Evolutionary conservation across 169 alveolate genomes (phyloP), one percentile per base, ranked within the genome.

Genomic region (Eimeria sp.): DNA sequence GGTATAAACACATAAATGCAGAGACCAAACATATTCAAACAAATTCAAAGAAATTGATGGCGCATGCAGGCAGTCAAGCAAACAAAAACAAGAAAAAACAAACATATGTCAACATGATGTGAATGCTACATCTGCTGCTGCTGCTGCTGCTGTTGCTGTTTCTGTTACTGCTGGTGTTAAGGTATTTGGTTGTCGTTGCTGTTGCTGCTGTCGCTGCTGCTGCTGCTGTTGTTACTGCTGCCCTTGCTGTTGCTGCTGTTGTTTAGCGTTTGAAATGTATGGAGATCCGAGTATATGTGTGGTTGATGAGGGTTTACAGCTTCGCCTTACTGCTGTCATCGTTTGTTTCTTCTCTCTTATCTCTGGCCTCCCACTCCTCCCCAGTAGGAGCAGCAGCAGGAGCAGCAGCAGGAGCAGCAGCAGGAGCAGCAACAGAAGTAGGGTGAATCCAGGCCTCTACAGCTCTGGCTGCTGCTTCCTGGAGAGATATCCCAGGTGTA

Each of bases 321-420:
- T n/a, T 30, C 46, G 40, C 1, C 40, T 66, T 9, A 66, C 77
- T 8, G 27, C 77, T 66, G 77, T 66, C 77, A 6, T 76, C 85
- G 25, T 37, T 13, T 76, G 85, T 76, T 16, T 46, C 85, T 33
- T 46, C 85, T 46, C 13, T 8, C 18, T 4, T 20, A 4, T 8
- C 43, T n/a, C 46, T 37, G 43, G 25, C 89, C 18, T 14, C 71
- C 46, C 20, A 64, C 30, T 52, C 66, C 13, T 27, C 66, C 58
- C 66, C 89, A 8, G 52, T 58, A 9, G 60, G 33, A 8, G 52
- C 83, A n/a, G 52, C 71, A 78, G 89, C 71, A 78, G 89, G 71
- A 78, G 87, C 64, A 23, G 87, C 37, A 43, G 87, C n/a, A n/a
- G 89, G 66, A 78, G 89, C 89, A 78, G 87, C 64, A 23, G 87